Evolutionary conservation across 345 rosid genomes (phyloP).

Genomic region (Eucalyptus marginata): DNA sequence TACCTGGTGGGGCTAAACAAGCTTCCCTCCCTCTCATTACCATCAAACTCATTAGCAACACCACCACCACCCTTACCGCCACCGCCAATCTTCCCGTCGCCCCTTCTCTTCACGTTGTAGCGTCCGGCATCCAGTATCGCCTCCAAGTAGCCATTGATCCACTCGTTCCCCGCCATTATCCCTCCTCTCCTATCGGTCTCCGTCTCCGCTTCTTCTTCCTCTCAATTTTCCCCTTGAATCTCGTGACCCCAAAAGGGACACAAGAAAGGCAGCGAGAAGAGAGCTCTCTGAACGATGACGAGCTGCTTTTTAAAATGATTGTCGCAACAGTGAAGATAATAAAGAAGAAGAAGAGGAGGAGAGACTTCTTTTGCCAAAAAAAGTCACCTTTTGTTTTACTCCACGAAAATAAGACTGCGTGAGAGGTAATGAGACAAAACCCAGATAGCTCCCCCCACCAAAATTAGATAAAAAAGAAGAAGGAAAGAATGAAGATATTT

Average conservation of each 20-base stretch:
- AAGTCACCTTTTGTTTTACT: neutral
- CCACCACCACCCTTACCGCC: neutral
- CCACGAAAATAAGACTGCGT: neutral
- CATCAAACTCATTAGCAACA: slow-evolving; percentile 11
- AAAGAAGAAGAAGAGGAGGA: neutral
- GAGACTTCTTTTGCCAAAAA: neutral
- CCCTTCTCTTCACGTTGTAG: slow-evolving; percentile 25
- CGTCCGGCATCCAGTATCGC: slow-evolving; percentile 79
- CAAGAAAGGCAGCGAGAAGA: neutral
- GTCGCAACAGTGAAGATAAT: neutral
- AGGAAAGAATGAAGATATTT: neutral
- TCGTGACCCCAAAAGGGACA: neutral
- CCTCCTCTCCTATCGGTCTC: neutral
- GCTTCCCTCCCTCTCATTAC: slow-evolving; percentile 27
- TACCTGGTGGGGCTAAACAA: slow-evolving; percentile 67
- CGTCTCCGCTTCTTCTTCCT: neutral
- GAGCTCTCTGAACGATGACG: neutral
- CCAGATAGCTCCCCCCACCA: neutral
- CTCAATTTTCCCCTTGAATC: neutral
- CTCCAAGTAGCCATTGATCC: slow-evolving; percentile 87
- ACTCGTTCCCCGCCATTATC: slow-evolving; percentile 77
- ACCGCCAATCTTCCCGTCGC: slow-evolving; percentile 24
- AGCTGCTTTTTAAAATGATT: neutral
- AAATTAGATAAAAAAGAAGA: neutral
- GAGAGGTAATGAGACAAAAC: neutral